Percentiles rank a stretch among this genome's conserved stretches.
Conservation (phyloP, 306 rosid genomes). For the Lupinus albus region DNA sequence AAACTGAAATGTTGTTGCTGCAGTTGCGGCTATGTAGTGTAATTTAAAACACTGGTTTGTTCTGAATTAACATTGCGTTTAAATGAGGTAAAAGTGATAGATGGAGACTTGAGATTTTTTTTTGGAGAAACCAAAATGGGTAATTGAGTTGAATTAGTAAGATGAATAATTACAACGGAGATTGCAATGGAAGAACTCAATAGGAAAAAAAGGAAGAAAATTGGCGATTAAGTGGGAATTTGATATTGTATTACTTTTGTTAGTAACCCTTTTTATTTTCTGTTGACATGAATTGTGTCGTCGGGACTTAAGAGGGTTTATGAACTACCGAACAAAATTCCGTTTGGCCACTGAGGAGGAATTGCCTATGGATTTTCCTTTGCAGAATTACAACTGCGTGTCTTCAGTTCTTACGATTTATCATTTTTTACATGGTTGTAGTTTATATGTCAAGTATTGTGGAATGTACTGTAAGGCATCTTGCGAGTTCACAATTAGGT, state of each 20-base stretch:
- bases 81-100: too few species aligned
- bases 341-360: not conserved
- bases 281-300: not conserved
- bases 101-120: too few species aligned
- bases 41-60: too few species aligned
- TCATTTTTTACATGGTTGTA: not conserved
- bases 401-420: not conserved
- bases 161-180: too few species aligned
- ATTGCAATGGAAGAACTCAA: too few species aligned
- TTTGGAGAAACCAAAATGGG: too few species aligned
- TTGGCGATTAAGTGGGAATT: too few species aligned
- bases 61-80: too few species aligned
- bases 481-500: not conserved
- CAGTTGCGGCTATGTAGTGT: too few species aligned
- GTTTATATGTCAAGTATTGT: not conserved
- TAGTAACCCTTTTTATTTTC: not conserved
- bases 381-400: not conserved
- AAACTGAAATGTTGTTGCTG: too few species aligned
- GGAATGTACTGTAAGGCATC: constrained; percentile 6
- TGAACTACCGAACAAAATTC: not conserved
- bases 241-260: not conserved
- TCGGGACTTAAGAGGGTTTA: not conserved
- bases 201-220: too few species aligned
- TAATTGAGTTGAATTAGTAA: too few species aligned
- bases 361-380: not conserved